Conservation (phyloP, 139 green algal species). For the Asterochloris erici region DNA sequence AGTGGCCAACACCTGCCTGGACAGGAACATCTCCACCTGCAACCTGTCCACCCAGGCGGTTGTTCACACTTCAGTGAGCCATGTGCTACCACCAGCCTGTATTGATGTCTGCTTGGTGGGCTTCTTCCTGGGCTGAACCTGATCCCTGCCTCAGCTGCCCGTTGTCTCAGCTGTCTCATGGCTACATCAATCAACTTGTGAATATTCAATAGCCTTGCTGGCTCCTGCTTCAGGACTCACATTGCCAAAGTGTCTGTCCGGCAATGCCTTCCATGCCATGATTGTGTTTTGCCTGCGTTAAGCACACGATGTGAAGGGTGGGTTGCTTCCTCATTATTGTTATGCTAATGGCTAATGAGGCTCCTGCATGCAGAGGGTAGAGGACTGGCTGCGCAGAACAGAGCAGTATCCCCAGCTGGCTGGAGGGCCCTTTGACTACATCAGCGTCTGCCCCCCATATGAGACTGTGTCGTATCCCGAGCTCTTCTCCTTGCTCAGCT, state of each 20-base stretch:
- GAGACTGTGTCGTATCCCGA: constrained; percentile 83
- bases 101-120: not conserved
- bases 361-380: constrained; percentile 37
- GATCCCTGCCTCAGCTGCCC: not conserved
- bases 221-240: not conserved
- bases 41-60: constrained; percentile 23
- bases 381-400: constrained; percentile 69
- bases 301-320: not conserved
- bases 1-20: constrained; percentile 64
- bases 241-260: not conserved
- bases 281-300: not conserved
- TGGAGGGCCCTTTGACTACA: constrained; percentile 83
- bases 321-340: not conserved
- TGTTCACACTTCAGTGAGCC: constrained; percentile 45
- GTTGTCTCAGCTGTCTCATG: not conserved
- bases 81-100: not conserved
- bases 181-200: not conserved
- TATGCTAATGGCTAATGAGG: not conserved
- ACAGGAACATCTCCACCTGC: constrained; percentile 48
- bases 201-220: not conserved
- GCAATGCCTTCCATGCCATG: not conserved
- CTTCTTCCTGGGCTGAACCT: not conserved
- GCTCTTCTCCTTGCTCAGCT: constrained; percentile 74
- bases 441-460: constrained; percentile 89
- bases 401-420: constrained; percentile 25